A percentile compares a stretch with the other conserved stretches of the same genome.
Conservation (phyloP, 805 yeast species). For the Hanseniaspora hatyaiensis region DNA sequence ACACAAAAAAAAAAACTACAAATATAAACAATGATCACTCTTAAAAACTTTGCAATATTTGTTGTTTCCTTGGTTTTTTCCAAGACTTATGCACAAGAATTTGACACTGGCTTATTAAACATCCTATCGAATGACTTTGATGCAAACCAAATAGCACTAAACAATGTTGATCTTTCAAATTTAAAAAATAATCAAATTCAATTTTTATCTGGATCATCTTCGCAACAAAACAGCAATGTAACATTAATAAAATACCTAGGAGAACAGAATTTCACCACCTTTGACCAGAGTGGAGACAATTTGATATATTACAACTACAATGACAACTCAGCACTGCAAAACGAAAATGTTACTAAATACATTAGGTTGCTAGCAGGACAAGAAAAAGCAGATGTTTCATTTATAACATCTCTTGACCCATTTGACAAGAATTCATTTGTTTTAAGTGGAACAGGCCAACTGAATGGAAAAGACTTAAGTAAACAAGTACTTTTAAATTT, state of each 20-base stretch:
- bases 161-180: constrained; percentile 12
- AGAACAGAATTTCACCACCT: constrained; percentile 27
- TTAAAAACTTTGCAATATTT: not conserved
- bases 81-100: not conserved
- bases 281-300: constrained; percentile 5
- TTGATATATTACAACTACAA: constrained; percentile 14
- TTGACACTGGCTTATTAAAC: not conserved
- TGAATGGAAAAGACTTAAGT: constrained; percentile 23
- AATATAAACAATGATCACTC: not conserved
- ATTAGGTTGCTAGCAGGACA: constrained; percentile 3
- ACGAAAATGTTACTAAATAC: constrained; percentile 2
- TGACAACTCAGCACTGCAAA: not conserved
- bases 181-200: constrained; percentile 1
- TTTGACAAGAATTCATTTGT: constrained; percentile 28
- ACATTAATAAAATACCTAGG: constrained; percentile 23
- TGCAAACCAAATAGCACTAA: not conserved
- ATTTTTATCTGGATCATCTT: not conserved
- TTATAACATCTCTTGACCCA: constrained; percentile 19
- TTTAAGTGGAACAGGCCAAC: constrained; percentile 27
- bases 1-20: not conserved
- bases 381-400: constrained; percentile 2
- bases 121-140: not conserved
- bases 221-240: constrained; percentile 2
- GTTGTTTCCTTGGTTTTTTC: not conserved
- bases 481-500: constrained; percentile 30